Base-by-base conservation (phyloP, 1,139 yeast genomes). In the Scheffersomyces titani region DNA sequence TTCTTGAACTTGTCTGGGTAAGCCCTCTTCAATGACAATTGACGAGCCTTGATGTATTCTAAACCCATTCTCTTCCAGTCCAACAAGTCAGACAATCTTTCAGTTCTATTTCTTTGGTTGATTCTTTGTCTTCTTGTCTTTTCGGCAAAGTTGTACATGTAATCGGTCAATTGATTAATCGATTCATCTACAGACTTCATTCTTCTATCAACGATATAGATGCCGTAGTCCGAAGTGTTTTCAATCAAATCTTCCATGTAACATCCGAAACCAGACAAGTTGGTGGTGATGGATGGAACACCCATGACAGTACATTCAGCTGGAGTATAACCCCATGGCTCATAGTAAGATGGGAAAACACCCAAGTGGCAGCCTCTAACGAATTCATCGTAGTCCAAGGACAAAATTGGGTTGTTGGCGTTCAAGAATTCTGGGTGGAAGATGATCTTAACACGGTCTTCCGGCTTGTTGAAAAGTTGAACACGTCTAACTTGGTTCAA, bases 261-360 rank as follows among this genome's bases (percentile, higher is more conserved):
- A 65, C 98, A 96, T 55, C 99, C 99, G 71, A 94, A 94, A 1
- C 99, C 99, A 7, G 98, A 92, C 63, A 94, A 80, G 73, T 94
- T 94, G 54, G 99, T 94, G 24, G 99, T 93, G 68, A 94, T 91
- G n/a, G 97, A 91, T 19, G 99, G 99, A 57, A 94, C 97, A 59
- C 99, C 99, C 99, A 94, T 94, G 46, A 94, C 99, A 0, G 99
- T 94, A 80, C 99, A 94, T 73, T 94, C 99, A 11, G 98, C 98
- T 11, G 99, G 99, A 5, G 99, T 94, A 75, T 94, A 94, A 46
- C 99, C 99, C 99, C 99, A 94, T 6, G 99, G 99, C 75, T 94
- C 99, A 70, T 94, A 94, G 76, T 94, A 94, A 0, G 98, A 92
- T 53, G 99, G 99, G 88, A 94, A 94, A 54, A 94, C 97, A 72